These are phyloP conservation scores for Conoideocrella luteorostrata DNA, from an alignment of 2,329 filamentous ascomycete genomes.

Conservation along the genomic window DNA sequence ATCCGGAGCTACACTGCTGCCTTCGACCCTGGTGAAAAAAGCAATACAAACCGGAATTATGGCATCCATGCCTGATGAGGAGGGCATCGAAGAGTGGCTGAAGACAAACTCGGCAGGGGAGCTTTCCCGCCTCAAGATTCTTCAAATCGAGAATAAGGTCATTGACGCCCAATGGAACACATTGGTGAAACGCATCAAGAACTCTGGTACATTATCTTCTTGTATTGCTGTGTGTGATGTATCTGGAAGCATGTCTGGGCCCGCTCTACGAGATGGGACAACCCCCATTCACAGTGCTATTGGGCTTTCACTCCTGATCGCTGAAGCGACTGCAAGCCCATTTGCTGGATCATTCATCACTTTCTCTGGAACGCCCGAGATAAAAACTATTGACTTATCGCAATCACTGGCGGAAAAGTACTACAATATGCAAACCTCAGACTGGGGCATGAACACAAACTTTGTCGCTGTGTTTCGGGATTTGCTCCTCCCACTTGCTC, in stretches of 20 bases:
- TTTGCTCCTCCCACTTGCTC: slow-evolving; percentile 48
- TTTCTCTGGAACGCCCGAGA: slow-evolving; percentile 35
- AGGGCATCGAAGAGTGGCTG: neutral
- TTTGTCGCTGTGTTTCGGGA: slow-evolving; percentile 48
- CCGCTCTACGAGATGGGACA: slow-evolving; percentile 37
- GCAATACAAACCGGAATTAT: no score
- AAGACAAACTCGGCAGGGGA: neutral
- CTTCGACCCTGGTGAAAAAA: no score
- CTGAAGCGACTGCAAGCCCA: slow-evolving; percentile 44
- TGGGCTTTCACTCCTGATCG: slow-evolving; percentile 49
- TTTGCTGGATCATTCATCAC: slow-evolving; percentile 51
- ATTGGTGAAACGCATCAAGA: slow-evolving; percentile 50
- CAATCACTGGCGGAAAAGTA: slow-evolving; percentile 37
- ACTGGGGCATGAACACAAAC: no score
- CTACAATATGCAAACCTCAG: slow-evolving; percentile 25
- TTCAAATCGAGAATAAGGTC: slow-evolving; percentile 28
- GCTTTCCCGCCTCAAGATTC: slow-evolving; percentile 22
- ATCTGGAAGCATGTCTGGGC: slow-evolving; percentile 43
- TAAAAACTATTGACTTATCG: slow-evolving; percentile 34
- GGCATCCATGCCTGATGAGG: no score
- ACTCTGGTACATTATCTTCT: slow-evolving; percentile 45
- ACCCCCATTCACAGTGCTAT: slow-evolving; percentile 46
- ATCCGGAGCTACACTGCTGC: no score
- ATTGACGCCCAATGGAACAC: slow-evolving; percentile 49
- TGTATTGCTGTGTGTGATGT: slow-evolving; percentile 54